Percentiles rank a stretch among this genome's conserved stretches.
Evolutionary conservation across 371 early-diverging fungal species (phyloP).

Genomic region (Phascolomyces articulosus): DNA sequence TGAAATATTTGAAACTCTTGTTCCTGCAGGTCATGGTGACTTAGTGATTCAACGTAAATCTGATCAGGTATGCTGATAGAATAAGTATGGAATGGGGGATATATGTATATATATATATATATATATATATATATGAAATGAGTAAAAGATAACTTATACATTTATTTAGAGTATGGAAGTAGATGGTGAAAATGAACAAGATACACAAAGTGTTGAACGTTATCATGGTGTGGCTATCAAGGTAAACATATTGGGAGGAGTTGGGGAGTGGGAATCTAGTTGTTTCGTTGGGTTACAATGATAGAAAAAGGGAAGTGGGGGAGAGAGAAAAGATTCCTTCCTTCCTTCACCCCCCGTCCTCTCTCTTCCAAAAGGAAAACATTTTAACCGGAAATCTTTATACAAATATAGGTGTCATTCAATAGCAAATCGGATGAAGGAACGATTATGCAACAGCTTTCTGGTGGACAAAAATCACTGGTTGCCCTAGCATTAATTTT

Average conservation of each 20-base stretch:
- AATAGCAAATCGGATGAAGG: slow-evolving; percentile 89
- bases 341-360: not conserved
- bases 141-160: too few relatives aligned
- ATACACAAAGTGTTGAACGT: slow-evolving; percentile 63
- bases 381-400: not conserved
- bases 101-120: not conserved
- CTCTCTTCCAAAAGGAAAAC: not conserved
- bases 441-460: slow-evolving; percentile 93
- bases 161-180: slow-evolving; percentile 47
- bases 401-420: slow-evolving; percentile 70
- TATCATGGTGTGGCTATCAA: slow-evolving; percentile 94
- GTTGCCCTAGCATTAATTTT: slow-evolving; percentile 98
- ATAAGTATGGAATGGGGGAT: too few relatives aligned
- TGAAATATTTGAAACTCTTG: slow-evolving; percentile 89
- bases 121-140: not conserved
- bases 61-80: not conserved
- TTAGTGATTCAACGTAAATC: slow-evolving; percentile 80
- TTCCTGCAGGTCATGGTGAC: slow-evolving; percentile 87
- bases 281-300: too few relatives aligned
- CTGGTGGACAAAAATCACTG: slow-evolving; percentile 99
- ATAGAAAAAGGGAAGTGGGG: too few relatives aligned
- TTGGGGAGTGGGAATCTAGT: not conserved
- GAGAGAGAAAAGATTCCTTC: too few relatives aligned
- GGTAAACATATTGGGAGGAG: slow-evolving; percentile 40
- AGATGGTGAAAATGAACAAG: slow-evolving; percentile 34